A percentile compares a stretch with the other conserved stretches of the same genome.
Evolutionary conservation across 345 rosid species (phyloP).

Genomic region (Populus nigra): DNA sequence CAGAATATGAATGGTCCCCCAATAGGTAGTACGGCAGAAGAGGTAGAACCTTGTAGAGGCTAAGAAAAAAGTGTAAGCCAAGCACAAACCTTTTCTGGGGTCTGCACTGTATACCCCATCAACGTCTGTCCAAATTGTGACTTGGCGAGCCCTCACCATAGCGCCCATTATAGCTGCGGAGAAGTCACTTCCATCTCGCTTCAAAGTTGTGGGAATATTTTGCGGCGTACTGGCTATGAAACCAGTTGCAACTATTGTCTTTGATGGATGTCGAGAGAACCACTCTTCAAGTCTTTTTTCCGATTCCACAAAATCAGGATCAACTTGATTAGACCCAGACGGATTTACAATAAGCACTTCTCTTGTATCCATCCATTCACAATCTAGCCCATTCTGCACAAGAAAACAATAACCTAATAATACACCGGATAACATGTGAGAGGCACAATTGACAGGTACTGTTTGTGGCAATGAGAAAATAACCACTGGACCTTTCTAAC

Average conservation of each 20-base stretch:
- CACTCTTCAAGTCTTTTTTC: constrained; percentile 76
- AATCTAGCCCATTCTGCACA: constrained; percentile 67
- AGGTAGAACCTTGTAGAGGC: not conserved
- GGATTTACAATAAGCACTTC: constrained; percentile 91
- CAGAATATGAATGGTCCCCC: not conserved
- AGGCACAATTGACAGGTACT: not conserved
- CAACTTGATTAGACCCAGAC: constrained; percentile 84
- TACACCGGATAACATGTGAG: not conserved
- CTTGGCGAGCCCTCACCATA: constrained; percentile 68
- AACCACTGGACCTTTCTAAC: constrained; percentile 63
- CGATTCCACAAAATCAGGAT: constrained; percentile 83
- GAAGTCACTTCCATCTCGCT: constrained; percentile 99
- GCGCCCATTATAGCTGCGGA: constrained; percentile 98
- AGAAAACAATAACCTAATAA: not conserved
- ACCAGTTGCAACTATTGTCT: constrained; percentile 84
- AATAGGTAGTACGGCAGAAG: not conserved
- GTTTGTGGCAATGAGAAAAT: constrained; percentile 5
- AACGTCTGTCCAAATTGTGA: constrained; percentile 99
- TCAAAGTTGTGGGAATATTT: constrained; percentile 93
- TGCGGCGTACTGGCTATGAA: constrained; percentile 96
- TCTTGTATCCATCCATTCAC: constrained; percentile 98
- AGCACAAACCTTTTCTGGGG: constrained; percentile 79
- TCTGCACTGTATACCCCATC: constrained; percentile 99
- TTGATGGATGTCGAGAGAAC: constrained; percentile 61
- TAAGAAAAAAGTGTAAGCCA: not conserved